Percentiles rank a stretch among this genome's conserved stretches.
phyloP scores from a whole-genome alignment of 2,329 filamentous ascomycete genomes.

The Lasiodiplodia theobromae region DNA sequence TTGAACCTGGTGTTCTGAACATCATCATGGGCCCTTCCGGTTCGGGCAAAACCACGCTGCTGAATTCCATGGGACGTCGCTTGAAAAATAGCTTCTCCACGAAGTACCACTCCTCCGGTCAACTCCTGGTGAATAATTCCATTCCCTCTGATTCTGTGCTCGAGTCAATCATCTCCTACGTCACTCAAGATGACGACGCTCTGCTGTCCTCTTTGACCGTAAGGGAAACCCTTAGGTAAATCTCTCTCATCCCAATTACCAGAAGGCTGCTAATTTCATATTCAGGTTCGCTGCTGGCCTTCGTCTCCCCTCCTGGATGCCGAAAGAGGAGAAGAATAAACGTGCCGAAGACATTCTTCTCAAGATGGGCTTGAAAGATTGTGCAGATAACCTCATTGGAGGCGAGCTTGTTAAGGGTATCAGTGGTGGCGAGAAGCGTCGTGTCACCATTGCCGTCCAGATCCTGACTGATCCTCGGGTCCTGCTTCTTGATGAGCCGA shows the following conservation, averaged over 20 bases:
- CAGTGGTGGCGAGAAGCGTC: constrained; percentile 78
- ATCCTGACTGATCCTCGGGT: constrained; percentile 78
- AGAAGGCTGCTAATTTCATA: neutral
- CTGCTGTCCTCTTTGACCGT: constrained; percentile 77
- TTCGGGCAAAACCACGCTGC: constrained; percentile 76
- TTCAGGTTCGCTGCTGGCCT: constrained; percentile 67
- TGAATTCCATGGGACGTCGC: constrained; percentile 75
- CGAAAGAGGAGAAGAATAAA: constrained; percentile 68
- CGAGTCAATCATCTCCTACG: constrained; percentile 75
- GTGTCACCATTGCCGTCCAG: constrained; percentile 79
- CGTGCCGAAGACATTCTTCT: constrained; percentile 75
- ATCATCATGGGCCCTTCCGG: constrained; percentile 84
- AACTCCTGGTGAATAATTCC: constrained; percentile 73
- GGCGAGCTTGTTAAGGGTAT: constrained; percentile 78
- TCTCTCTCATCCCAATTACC: accelerated
- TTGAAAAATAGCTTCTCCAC: constrained; percentile 68
- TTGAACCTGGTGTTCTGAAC: constrained; percentile 73
- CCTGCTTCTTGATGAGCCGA: constrained; percentile 77
- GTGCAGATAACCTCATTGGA: constrained; percentile 76
- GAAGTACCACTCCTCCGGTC: constrained; percentile 67
- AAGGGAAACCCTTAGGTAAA: constrained; percentile 68
- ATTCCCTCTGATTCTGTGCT: constrained; percentile 72
- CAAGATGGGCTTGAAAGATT: constrained; percentile 80
- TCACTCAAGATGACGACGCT: constrained; percentile 80
- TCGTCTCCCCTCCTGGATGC: constrained; percentile 74